Evolutionary conservation across 2,329 filamentous ascomycete species (phyloP), one percentile per base, ranked within the genome.

Genomic region (Alternaria viburni): DNA sequence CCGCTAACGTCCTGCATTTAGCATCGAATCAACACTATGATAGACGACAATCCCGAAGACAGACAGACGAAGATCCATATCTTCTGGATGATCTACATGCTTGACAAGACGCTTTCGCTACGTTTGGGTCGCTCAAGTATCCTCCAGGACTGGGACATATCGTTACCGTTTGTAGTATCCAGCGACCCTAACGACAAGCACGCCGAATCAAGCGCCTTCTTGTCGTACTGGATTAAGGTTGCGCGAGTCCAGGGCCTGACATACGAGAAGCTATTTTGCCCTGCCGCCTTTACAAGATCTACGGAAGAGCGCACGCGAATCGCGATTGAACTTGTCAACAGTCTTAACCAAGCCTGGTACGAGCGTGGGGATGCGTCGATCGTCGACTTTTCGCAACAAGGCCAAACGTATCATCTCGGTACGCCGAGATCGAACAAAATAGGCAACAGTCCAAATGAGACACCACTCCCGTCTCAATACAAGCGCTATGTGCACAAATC

Each of bases 121-220:
- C 73, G 77, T 11, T 59, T 81, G 10, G 79, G 79, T 13, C 75
- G 78, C 7, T 77, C 79, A 8, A 74, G 77, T 15, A 62, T 72
- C 10, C 75, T 81, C 25, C 79, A 80, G 56, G 79, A 81, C 49
- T 81, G 77, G 71, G 79, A 81, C 36, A 79, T 81, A 51, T 76
- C 71, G 9, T 56, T 77, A 13, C 76, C 69, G 6, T 70, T 71
- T 43, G 63, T 68, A 15, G 46, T 56, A 9, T 61, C 65, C 4
- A 62, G 58, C 28, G 47, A 64, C 10, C 55, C 61, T 6, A 30
- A 47, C 21, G 47, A 52, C 11, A 49, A 63, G 41, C 52, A 51
- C 12, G 26, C 66, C 6, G 68, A 65, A 28, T 64, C 68, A 13
- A 71, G 59, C 25, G 54, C 66, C 19, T 71, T 76, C 66, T 64